phyloP scores from a whole-genome alignment of 495 filamentous ascomycete genomes.

The Jackrogersella multiformis region DNA sequence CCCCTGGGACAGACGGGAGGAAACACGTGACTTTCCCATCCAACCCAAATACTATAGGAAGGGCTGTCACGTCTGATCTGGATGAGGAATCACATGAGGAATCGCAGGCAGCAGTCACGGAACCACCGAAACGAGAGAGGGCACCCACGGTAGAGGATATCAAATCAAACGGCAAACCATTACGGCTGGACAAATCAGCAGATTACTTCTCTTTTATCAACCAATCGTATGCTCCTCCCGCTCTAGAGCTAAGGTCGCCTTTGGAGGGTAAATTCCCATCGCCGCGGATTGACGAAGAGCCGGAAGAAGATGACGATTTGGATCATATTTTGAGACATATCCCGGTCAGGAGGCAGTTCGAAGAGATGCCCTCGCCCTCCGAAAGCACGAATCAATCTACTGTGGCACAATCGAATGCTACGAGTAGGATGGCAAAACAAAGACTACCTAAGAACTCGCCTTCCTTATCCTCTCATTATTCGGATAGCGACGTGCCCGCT shows the following conservation, averaged over 20 bases:
- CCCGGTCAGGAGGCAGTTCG: slow-evolving; percentile 12
- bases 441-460: slow-evolving; percentile 39
- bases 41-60: slow-evolving; percentile 31
- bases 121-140: slow-evolving; percentile 11
- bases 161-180: slow-evolving; percentile 11
- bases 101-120: not conserved
- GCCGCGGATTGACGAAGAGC: slow-evolving; percentile 38
- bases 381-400: slow-evolving; percentile 5
- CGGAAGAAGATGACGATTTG: slow-evolving; percentile 28
- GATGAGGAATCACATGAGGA: slow-evolving; percentile 10
- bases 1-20: slow-evolving; percentile 23
- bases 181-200: slow-evolving; percentile 29
- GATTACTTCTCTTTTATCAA: slow-evolving; percentile 44
- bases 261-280: slow-evolving; percentile 36
- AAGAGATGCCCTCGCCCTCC: slow-evolving; percentile 10
- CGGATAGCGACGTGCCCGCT: slow-evolving; percentile 44
- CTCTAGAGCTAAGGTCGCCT: slow-evolving; percentile 36
- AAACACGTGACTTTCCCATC: slow-evolving; percentile 37
- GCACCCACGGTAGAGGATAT: not conserved
- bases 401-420: not conserved
- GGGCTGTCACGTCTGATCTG: slow-evolving; percentile 31
- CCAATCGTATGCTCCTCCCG: slow-evolving; percentile 42
- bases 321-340: slow-evolving; percentile 34
- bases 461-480: slow-evolving; percentile 40
- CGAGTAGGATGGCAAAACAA: slow-evolving; percentile 16